A percentile compares a stretch with the other conserved stretches of the same genome.
Evolutionary conservation across 768 basidiomycete species (phyloP).

Genomic region (Kwoniella pini): DNA sequence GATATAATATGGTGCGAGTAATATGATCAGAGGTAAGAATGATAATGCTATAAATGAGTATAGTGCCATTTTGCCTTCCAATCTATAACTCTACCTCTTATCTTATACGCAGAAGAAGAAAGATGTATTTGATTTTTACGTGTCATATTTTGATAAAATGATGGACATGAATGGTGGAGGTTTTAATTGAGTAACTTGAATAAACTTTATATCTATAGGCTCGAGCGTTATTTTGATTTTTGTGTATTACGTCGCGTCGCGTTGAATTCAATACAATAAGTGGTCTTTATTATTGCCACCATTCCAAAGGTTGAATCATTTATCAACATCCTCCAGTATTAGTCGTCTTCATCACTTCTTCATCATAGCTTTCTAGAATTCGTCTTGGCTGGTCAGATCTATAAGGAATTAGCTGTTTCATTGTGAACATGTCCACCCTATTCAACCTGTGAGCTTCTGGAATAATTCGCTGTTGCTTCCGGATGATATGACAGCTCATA

Average conservation of each 20-base stretch:
- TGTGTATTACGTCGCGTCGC: slow-evolving; percentile 12
- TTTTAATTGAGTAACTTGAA: background rate
- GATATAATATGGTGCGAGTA: slow-evolving; percentile 21
- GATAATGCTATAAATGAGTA: background rate
- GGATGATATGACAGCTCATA: slow-evolving; percentile 8
- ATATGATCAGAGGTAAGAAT: slow-evolving; percentile 15
- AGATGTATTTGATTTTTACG: background rate
- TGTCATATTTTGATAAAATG: background rate
- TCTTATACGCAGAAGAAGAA: background rate
- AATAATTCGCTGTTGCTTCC: background rate
- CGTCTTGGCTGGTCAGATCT: no score
- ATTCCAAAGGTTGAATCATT: no score
- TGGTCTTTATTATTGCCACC: no score
- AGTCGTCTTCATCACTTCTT: background rate
- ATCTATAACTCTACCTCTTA: no score
- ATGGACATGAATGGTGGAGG: slow-evolving; percentile 2
- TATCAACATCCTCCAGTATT: background rate
- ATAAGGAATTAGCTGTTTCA: no score
- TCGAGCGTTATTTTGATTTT: slow-evolving; percentile 2
- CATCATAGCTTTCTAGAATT: no score
- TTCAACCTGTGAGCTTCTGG: slow-evolving; percentile 53
- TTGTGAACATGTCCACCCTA: slow-evolving; percentile 49
- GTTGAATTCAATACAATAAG: background rate
- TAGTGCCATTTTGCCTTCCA: background rate
- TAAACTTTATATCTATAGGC: background rate